Evolutionary conservation across 495 filamentous ascomycete species (phyloP), one percentile per base, ranked within the genome.

Genomic region (Talaromyces wortmannii): DNA sequence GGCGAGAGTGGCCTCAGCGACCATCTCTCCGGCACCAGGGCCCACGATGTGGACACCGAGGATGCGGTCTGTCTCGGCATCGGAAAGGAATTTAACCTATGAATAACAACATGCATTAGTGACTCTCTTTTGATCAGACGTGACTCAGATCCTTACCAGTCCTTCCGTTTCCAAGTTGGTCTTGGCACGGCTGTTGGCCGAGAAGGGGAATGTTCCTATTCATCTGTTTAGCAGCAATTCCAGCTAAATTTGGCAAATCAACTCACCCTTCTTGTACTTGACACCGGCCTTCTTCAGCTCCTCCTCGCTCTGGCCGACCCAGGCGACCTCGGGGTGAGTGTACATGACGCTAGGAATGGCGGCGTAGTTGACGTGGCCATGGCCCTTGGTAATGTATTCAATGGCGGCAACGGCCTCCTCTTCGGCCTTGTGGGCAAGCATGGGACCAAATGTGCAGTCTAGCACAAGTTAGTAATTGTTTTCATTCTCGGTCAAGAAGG

Each of bases 371-470:
- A 98, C 94, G 73, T 98, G 94, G 36, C 94, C 94, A 75, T 92
- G 87, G 58, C 90, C 90, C 78, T 96, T 97, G 75, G 87, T 91
- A 74, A 98, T 91, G 81, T 90, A 97, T 73, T 98, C 94, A 44
- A 97, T 80, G 43, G 83, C 91, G 11, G 94, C 94, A 48, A 97
- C 91, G 53, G 79, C 94, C 78, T 98, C 94, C 78, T 98, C 94
- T 77, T 98, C 94, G 44, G 95, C 94, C 82, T 98, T 98, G 82
- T 98, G 94, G 50, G 94, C 94, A 64, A 98, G 85, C 94, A 98
- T 98, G 63, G 94, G 95, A 15, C 94, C 94, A 74, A 97, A 98
- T 15, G 94, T 98, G 70, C 84, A 89, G 73, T 98, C 94, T 53
- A 52, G 1, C 4, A 31, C 4, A 6, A 12, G 50, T 42, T 17